phyloP scores from a whole-genome alignment of 139 green algal species.

The Picochlorum sp. region DNA sequence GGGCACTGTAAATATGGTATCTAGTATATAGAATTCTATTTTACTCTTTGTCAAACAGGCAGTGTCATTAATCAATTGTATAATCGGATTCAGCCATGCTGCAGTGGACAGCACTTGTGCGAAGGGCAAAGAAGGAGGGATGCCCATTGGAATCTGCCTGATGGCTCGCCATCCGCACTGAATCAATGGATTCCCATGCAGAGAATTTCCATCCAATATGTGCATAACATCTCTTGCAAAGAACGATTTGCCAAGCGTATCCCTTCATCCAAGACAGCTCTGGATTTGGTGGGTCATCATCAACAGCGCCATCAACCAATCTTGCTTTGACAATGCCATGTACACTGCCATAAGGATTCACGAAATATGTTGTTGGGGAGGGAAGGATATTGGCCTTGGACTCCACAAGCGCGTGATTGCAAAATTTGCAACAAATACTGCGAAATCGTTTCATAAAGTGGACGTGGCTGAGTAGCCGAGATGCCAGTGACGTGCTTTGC shows the following conservation, averaged over 20 bases:
- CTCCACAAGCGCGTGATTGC: no score
- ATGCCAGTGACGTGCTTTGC: no score
- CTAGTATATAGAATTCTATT: no score
- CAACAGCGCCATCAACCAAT: background rate
- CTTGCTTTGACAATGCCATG: constrained; percentile 6
- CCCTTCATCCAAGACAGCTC: constrained; percentile 6
- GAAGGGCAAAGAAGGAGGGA: background rate
- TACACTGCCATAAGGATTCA: constrained; percentile 8
- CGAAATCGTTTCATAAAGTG: background rate
- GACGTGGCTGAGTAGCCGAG: no score
- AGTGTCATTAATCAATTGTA: no score
- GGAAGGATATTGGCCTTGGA: no score
- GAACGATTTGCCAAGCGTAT: constrained; percentile 9
- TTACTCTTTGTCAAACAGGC: no score
- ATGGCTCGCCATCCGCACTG: no score
- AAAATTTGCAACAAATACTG: constrained; percentile 1
- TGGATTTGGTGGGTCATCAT: background rate
- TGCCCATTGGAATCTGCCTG: background rate
- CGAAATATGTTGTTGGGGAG: background rate
- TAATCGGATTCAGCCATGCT: background rate
- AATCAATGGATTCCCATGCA: background rate
- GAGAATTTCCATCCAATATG: constrained; percentile 15
- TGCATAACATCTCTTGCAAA: background rate
- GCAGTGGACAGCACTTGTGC: background rate
- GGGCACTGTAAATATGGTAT: no score